Base-by-base conservation (phyloP, 2,329 filamentous ascomycete genomes). In the Penicillium sp. region DNA sequence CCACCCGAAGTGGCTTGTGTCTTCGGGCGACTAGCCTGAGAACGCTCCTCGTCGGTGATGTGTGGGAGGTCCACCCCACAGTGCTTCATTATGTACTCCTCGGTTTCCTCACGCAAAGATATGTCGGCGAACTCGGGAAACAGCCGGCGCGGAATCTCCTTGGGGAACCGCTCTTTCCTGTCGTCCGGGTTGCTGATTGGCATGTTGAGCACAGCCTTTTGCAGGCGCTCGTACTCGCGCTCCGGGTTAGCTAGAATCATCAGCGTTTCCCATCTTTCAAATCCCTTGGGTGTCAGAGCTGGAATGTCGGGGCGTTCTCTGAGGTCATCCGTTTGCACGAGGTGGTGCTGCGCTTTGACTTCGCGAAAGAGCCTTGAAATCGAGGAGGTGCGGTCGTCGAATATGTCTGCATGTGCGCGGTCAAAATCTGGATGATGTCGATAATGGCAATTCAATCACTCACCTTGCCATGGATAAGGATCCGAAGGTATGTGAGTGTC, bases 221-320 rank as follows among this genome's bases (percentile, higher is more conserved):
- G 73, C 4, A 95, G 71, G 7, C 89, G 79, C 28, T 77, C 74
- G 42, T 81, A 83, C 62, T 94, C 88, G 32, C 79, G 75, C 27
- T 88, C 81, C 0, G 89, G 89, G 49, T 88, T 81, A 1, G 87
- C 85, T 48, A 81, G 78, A 25, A 91, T 83, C 61, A 87, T 77
- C 26, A 79, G 72, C 1, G 79, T 83, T 70, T 86, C 81, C 83
- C 87, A 94, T 37, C 73, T 72, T 35, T 77, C 74, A 57, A 87
- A 87, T 2, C 84, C 84, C n/a, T 71, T 60, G 0, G 80, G 77
- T 0, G 84, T 87, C 16, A 88, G 66, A 1, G 76, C 79, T 0
- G 84, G 84, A 17, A 84, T 72, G 26, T 72, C 71, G 3, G 83
- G 81, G 33, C 72, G 68, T 20, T 76, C 70, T 14, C 70, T 68